Evolutionary conservation across 2,329 filamentous ascomycete genomes (phyloP).

Genomic region (Colletotrichum destructivum): DNA sequence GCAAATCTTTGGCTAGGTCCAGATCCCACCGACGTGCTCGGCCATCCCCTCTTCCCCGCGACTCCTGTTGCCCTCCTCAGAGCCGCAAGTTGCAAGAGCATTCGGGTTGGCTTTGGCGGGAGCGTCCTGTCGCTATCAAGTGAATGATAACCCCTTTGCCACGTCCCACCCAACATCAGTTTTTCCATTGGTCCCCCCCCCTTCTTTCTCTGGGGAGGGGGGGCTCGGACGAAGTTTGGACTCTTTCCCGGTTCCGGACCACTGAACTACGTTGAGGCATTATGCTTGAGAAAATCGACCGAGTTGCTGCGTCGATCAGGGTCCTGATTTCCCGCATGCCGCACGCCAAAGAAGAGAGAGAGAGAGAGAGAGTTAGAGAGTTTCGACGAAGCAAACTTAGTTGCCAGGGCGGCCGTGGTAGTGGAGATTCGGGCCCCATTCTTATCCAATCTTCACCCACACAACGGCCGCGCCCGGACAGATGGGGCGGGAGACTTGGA

Average conservation of each 20-base stretch:
- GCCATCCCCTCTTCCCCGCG: neutral
- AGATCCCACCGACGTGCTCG: neutral
- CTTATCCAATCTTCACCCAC: constrained; percentile 4
- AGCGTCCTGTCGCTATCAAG: neutral
- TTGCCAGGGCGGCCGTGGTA: constrained; percentile 17
- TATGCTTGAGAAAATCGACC: constrained; percentile 6
- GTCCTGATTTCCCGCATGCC: constrained; percentile 28
- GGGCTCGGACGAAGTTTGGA: constrained; percentile 39
- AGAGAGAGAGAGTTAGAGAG: neutral
- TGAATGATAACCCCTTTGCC: constrained; percentile 1
- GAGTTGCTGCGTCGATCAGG: constrained; percentile 28
- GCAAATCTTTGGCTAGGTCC: neutral
- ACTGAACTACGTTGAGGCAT: constrained; percentile 18
- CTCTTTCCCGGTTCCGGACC: constrained; percentile 5
- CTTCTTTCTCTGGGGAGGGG: neutral
- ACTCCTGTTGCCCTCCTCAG: neutral
- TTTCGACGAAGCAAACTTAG: constrained; percentile 32
- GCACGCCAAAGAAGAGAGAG: neutral
- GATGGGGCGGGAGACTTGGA: constrained; percentile 4
- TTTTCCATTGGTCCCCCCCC: too few species aligned
- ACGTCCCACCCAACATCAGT: neutral
- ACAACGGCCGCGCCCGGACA: constrained; percentile 27
- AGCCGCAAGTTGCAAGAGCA: neutral
- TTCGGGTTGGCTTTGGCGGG: neutral
- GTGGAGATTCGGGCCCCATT: constrained; percentile 1